A percentile compares a stretch with the other conserved stretches of the same genome.
Evolutionary conservation across 257 asterid species (phyloP).

Genomic region (Solanum verrucosum): DNA sequence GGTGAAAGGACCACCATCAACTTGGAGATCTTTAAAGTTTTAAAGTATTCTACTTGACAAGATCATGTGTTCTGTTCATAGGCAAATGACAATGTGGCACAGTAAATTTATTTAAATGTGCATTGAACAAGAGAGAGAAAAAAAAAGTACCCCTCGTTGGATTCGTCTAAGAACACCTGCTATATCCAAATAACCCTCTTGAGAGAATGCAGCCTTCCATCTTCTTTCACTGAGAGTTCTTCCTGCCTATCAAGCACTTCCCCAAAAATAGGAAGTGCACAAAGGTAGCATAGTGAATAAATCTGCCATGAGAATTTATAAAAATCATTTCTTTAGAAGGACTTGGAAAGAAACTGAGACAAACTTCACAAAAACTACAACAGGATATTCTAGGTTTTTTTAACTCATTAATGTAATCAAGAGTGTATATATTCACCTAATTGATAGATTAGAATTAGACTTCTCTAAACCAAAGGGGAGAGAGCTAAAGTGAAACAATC

Average conservation of each 20-base stretch:
- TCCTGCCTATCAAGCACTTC: constrained; percentile 50
- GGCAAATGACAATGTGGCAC: not conserved
- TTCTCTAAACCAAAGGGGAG: not conserved
- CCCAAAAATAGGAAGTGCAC: not conserved
- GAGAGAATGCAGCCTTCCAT: constrained; percentile 83
- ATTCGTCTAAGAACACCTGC: constrained; percentile 93
- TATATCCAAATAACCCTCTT: constrained; percentile 77
- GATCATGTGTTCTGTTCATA: not conserved
- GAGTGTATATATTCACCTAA: not conserved
- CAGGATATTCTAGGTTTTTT: not conserved
- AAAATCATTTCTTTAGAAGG: not conserved
- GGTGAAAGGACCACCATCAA: not conserved
- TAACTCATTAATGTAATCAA: not conserved
- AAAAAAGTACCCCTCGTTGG: constrained; percentile 69
- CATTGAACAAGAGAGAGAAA: not conserved
- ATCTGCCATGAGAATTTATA: not conserved
- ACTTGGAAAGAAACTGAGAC: not conserved
- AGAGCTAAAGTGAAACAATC: not conserved
- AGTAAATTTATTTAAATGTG: not conserved
- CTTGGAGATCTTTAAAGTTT: not conserved
- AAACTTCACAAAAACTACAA: not conserved
- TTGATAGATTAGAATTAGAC: not conserved
- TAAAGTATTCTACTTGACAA: not conserved
- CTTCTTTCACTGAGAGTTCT: constrained; percentile 84
- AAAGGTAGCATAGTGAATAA: not conserved